Conservation (phyloP, 2,329 filamentous ascomycete species). For the Fusarium burgessii region DNA sequence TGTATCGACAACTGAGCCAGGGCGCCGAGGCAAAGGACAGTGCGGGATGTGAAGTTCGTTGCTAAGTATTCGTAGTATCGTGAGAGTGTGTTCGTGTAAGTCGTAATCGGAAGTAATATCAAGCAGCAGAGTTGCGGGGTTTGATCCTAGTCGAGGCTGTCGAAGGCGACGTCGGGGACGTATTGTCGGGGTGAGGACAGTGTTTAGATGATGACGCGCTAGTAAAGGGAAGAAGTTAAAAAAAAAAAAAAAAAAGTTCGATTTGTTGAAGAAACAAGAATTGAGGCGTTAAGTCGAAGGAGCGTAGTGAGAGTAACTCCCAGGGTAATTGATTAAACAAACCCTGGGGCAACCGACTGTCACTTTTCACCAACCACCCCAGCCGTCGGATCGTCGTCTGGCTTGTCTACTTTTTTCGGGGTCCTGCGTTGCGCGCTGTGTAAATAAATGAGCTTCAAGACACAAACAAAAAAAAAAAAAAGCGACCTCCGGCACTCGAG, state of each 20-base stretch:
- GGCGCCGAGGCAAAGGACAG: slow-evolving; percentile 14
- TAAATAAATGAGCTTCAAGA: slow-evolving; percentile 31
- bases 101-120: slow-evolving; percentile 23
- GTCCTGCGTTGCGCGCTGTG: slow-evolving; percentile 22
- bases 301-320: slow-evolving; percentile 29
- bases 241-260: background rate
- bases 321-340: slow-evolving; percentile 32
- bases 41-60: slow-evolving; percentile 20
- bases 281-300: slow-evolving; percentile 21
- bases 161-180: slow-evolving; percentile 34
- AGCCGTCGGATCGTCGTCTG: slow-evolving; percentile 35
- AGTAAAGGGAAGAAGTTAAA: background rate
- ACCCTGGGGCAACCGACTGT: slow-evolving; percentile 29
- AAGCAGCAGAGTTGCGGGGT: slow-evolving; percentile 15
- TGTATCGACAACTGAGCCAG: slow-evolving; percentile 27
- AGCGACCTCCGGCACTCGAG: slow-evolving; percentile 11
- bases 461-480: slow-evolving; percentile 6
- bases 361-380: slow-evolving; percentile 40
- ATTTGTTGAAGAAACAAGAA: slow-evolving; percentile 19
- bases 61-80: slow-evolving; percentile 3
- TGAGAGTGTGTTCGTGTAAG: slow-evolving; percentile 34
- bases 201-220: slow-evolving; percentile 2
- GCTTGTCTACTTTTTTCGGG: slow-evolving; percentile 6
- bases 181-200: slow-evolving; percentile 7
- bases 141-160: slow-evolving; percentile 14